These are phyloP conservation scores for Bruguiera parviflora DNA, from an alignment of 345 rosid species.

Conservation along the genomic window DNA sequence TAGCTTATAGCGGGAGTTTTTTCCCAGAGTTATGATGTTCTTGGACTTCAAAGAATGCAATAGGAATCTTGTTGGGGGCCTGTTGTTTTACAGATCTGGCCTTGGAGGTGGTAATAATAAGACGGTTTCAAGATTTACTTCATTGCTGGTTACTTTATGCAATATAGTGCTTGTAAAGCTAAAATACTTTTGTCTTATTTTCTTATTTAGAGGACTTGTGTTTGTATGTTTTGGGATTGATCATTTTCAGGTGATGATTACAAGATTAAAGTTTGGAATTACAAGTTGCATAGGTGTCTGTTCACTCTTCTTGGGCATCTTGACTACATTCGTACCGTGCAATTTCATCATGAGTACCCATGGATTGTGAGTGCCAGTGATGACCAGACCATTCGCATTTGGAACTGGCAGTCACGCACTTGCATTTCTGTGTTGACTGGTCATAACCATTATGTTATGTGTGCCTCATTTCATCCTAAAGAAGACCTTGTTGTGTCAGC, in stretches of 20 bases:
- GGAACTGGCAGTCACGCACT: constrained; percentile 99
- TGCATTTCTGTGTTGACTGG: constrained; percentile 95
- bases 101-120: too few relatives aligned
- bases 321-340: constrained; percentile 94
- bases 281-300: constrained; percentile 81
- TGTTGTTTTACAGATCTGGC: neutral
- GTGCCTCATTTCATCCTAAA: constrained; percentile 94
- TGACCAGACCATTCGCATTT: constrained; percentile 94
- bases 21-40: too few relatives aligned
- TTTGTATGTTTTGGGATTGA: constrained; percentile 1
- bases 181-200: neutral
- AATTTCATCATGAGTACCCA: constrained; percentile 92
- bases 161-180: neutral
- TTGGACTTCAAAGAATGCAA: neutral
- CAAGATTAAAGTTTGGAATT: constrained; percentile 98
- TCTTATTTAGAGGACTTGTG: neutral
- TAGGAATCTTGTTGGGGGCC: neutral
- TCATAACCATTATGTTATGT: constrained; percentile 98
- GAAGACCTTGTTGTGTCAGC: constrained; percentile 98
- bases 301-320: constrained; percentile 97
- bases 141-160: neutral
- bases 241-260: constrained; percentile 81
- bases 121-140: too few relatives aligned
- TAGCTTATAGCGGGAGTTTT: too few relatives aligned
- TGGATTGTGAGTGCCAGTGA: constrained; percentile 99